Evolutionary conservation across 164 flowering plant species (phyloP).

Genomic region (Stephania cephalantha): DNA sequence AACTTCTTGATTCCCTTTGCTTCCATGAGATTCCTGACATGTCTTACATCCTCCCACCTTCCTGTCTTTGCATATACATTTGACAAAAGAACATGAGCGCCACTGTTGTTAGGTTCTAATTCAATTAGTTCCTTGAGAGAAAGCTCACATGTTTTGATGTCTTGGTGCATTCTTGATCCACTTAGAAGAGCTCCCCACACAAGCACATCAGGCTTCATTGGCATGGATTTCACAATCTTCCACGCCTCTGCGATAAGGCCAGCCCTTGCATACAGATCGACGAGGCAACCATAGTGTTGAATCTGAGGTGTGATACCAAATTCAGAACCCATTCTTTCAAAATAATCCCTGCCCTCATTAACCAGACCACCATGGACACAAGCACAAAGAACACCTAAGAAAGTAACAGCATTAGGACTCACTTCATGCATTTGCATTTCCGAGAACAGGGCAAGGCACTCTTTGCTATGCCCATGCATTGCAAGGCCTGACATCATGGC

Average conservation of each 20-base stretch:
- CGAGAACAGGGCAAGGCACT: constrained; percentile 19
- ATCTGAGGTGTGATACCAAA: constrained; percentile 21
- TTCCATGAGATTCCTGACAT: constrained; percentile 7
- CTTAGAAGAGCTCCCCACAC: constrained; percentile 37
- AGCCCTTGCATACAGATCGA: constrained; percentile 31
- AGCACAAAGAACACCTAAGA: constrained; percentile 27
- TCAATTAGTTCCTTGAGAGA: constrained; percentile 23
- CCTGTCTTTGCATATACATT: constrained; percentile 7
- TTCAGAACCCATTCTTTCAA: background rate
- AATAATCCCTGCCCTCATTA: constrained; percentile 5
- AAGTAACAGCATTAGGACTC: constrained; percentile 26
- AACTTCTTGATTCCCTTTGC: constrained; percentile 4
- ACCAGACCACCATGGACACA: constrained; percentile 32
- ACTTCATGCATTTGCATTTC: constrained; percentile 21
- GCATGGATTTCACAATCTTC: constrained; percentile 27
- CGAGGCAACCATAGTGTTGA: constrained; percentile 36
- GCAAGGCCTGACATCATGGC: constrained; percentile 21
- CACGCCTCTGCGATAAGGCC: constrained; percentile 28
- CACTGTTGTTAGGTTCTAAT: constrained; percentile 22
- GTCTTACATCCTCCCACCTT: constrained; percentile 6
- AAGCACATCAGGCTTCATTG: constrained; percentile 31
- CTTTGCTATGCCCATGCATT: constrained; percentile 24
- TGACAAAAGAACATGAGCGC: constrained; percentile 7
- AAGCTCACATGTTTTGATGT: constrained; percentile 24
- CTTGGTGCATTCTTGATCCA: constrained; percentile 25